phyloP scores from a whole-genome alignment of 2,329 filamentous ascomycete genomes.

The Macroventuria anomochaeta region DNA sequence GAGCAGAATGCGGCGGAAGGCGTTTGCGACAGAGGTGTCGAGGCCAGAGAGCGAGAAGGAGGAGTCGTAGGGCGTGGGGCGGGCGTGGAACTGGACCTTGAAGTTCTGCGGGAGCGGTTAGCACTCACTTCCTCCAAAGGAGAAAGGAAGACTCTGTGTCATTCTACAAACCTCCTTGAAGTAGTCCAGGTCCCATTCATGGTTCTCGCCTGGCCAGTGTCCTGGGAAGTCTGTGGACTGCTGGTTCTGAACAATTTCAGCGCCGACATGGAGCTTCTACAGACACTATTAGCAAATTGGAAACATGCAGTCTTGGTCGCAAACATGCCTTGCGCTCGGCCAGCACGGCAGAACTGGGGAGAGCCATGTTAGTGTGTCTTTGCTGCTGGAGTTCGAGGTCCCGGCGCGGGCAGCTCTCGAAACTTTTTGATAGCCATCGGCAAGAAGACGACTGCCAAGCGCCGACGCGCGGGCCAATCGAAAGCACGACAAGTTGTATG shows the following conservation, averaged over 20 bases:
- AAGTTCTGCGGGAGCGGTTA: conserved; percentile 59
- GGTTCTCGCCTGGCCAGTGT: conserved; percentile 87
- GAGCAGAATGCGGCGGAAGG: conserved; percentile 94
- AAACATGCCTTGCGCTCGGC: conserved; percentile 65
- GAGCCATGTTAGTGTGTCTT: conserved; percentile 51
- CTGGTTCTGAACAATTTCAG: conserved; percentile 89
- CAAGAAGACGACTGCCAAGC: conserved; percentile 30
- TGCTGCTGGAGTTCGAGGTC: conserved; percentile 11
- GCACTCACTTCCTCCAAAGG: background rate
- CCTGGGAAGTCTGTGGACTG: conserved; percentile 90
- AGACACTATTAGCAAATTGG: conserved; percentile 18
- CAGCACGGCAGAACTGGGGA: conserved; percentile 59
- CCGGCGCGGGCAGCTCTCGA: conserved; percentile 22
- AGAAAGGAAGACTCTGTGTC: too few species aligned
- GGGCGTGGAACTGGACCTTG: conserved; percentile 82
- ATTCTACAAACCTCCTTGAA: conserved; percentile 69
- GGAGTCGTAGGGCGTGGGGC: conserved; percentile 71
- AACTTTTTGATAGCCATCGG: conserved; percentile 15
- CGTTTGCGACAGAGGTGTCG: conserved; percentile 93
- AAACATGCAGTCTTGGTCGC: conserved; percentile 18
- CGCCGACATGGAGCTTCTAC: conserved; percentile 84
- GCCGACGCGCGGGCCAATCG: conserved; percentile 35
- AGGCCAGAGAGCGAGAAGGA: conserved; percentile 91
- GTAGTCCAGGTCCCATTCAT: conserved; percentile 75
- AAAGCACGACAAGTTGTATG: conserved; percentile 23